phyloP scores from a whole-genome alignment of 768 basidiomycete genomes.

The Lactarius hengduanensis region DNA sequence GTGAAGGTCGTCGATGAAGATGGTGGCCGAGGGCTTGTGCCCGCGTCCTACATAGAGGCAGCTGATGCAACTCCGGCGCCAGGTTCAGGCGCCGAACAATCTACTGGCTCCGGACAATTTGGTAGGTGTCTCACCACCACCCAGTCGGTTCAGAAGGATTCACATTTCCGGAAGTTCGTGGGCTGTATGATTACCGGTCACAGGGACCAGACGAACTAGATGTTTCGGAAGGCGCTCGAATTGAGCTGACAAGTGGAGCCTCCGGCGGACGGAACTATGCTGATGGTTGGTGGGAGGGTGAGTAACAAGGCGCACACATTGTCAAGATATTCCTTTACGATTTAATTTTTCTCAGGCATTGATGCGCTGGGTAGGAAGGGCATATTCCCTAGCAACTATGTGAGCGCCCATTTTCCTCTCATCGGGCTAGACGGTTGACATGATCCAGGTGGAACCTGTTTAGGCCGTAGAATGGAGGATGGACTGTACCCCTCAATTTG shows the following conservation, averaged over 20 bases:
- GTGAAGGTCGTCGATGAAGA: slow-evolving; percentile 62
- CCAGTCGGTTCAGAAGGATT: slow-evolving; percentile 15
- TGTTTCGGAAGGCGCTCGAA: slow-evolving; percentile 56
- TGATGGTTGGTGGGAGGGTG: slow-evolving; percentile 89
- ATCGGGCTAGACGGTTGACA: slow-evolving; percentile 23
- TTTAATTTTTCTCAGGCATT: slow-evolving; percentile 48
- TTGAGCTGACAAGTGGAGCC: slow-evolving; percentile 63
- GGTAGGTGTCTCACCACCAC: slow-evolving; percentile 43
- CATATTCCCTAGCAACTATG: slow-evolving; percentile 88
- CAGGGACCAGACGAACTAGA: slow-evolving; percentile 70
- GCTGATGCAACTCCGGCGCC: slow-evolving; percentile 33
- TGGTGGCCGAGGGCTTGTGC: slow-evolving; percentile 71
- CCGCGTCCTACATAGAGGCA: slow-evolving; percentile 73
- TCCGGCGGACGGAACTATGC: slow-evolving; percentile 64
- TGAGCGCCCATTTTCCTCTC: slow-evolving; percentile 42
- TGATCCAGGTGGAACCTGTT: slow-evolving; percentile 48
- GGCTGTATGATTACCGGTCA: slow-evolving; percentile 75
- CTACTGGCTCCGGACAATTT: slow-evolving; percentile 43
- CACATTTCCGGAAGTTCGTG: slow-evolving; percentile 55
- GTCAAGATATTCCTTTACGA: slow-evolving; percentile 27
- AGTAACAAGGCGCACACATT: slow-evolving; percentile 30
- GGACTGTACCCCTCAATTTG: slow-evolving; percentile 31
- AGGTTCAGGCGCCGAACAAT: slow-evolving; percentile 26
- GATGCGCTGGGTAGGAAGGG: slow-evolving; percentile 62
- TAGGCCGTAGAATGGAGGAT: slow-evolving; percentile 23